phyloP scores from a whole-genome alignment of 495 filamentous ascomycete genomes.

The Rhypophila decipiens region DNA sequence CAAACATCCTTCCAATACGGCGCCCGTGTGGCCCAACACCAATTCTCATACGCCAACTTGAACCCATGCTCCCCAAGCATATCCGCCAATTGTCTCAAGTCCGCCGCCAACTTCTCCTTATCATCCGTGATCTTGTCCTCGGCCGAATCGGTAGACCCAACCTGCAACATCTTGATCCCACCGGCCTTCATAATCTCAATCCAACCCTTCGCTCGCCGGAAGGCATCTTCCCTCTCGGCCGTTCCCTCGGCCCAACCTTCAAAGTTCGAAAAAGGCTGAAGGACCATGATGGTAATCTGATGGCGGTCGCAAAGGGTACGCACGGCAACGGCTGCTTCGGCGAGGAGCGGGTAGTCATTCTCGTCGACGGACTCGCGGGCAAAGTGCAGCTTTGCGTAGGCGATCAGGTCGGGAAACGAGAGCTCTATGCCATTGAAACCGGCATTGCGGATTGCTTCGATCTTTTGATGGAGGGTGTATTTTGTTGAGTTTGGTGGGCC shows the following conservation, averaged over 20 bases:
- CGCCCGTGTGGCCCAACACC: conserved; percentile 75
- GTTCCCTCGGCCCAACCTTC: conserved; percentile 64
- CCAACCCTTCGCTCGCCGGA: conserved; percentile 60
- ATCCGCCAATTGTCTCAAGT: conserved; percentile 59
- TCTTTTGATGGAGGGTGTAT: conserved; percentile 56
- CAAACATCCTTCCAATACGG: conserved; percentile 63
- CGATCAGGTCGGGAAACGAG: conserved; percentile 67
- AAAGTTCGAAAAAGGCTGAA: conserved; percentile 77
- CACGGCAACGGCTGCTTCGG: conserved; percentile 45
- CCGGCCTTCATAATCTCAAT: conserved; percentile 64
- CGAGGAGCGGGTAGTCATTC: conserved; percentile 52
- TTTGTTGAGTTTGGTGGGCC: conserved; percentile 17
- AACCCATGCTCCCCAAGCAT: conserved; percentile 50
- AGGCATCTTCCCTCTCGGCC: conserved; percentile 56
- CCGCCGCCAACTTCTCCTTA: conserved; percentile 45
- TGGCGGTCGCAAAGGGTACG: conserved; percentile 45
- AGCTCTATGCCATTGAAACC: conserved; percentile 70
- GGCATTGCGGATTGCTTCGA: conserved; percentile 58
- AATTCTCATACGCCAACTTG: conserved; percentile 73
- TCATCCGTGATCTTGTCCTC: conserved; percentile 47
- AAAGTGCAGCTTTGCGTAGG: conserved; percentile 49
- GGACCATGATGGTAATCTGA: conserved; percentile 57
- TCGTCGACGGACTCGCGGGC: conserved; percentile 43
- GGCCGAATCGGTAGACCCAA: conserved; percentile 63
- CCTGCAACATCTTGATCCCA: conserved; percentile 70